Percentiles rank a stretch among this genome's conserved stretches.
Evolutionary conservation across 176 grass and related monocot genomes (phyloP).

Genomic region (Aegilops longissima): DNA sequence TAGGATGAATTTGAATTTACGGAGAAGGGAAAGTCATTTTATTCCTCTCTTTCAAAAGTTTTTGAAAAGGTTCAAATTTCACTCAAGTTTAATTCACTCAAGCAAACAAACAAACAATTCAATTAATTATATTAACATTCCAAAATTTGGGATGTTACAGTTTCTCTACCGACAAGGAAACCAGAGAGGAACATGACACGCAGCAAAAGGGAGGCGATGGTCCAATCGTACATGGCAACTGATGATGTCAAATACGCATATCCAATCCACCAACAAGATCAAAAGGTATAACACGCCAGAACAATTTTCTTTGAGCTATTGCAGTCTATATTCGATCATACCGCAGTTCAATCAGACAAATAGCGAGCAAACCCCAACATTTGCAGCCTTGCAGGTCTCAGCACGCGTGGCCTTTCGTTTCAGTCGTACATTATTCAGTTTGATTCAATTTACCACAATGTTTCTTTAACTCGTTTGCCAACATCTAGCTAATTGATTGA

Average conservation of each 20-base stretch:
- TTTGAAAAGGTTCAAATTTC: too few relatives aligned
- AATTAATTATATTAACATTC: too few relatives aligned
- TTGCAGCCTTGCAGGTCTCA: not conserved
- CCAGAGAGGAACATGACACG: not conserved
- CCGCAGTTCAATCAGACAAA: not conserved
- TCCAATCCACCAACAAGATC: not conserved
- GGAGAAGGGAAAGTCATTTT: too few relatives aligned
- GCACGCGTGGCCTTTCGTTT: not conserved
- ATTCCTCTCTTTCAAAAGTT: too few relatives aligned
- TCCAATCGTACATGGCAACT: not conserved
- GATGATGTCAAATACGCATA: not conserved
- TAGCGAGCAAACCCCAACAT: not conserved
- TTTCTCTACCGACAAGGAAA: not conserved
- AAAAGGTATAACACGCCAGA: not conserved
- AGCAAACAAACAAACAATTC: too few relatives aligned
- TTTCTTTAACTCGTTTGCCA: not conserved
- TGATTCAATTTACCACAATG: not conserved
- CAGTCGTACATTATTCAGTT: not conserved
- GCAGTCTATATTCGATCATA: not conserved
- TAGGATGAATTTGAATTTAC: too few relatives aligned
- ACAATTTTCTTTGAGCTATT: not conserved
- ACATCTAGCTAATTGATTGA: not conserved
- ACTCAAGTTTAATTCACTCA: too few relatives aligned
- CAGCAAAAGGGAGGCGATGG: not conserved
- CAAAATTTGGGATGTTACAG: too few relatives aligned